phyloP scores from a whole-genome alignment of 2,329 filamentous ascomycete genomes.

The Microsporum audouinii region DNA sequence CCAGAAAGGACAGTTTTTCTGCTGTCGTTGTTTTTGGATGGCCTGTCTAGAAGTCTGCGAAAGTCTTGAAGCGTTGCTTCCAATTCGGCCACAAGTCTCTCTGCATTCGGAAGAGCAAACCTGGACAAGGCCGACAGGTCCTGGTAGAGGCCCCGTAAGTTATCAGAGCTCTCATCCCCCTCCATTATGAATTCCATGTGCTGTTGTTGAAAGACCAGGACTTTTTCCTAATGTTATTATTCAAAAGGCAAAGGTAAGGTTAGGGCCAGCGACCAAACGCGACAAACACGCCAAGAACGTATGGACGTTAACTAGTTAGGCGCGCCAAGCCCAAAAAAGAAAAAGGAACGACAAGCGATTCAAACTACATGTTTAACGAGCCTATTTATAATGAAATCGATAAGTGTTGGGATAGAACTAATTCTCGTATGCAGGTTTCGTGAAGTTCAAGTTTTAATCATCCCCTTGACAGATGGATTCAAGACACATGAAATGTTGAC shows the following conservation, averaged over 20 bases:
- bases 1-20: constrained; percentile 59
- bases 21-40: constrained; percentile 61
- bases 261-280: background rate
- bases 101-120: constrained; percentile 55
- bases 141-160: constrained; percentile 72
- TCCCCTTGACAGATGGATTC: background rate
- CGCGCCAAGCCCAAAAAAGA: background rate
- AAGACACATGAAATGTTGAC: background rate
- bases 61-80: constrained; percentile 57
- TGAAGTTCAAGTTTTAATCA: background rate
- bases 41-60: constrained; percentile 61
- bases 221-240: background rate
- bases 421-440: background rate
- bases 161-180: constrained; percentile 59
- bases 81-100: constrained; percentile 56
- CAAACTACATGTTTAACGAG: background rate
- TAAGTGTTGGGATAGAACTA: background rate
- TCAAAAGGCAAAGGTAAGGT: background rate
- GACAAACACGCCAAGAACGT: constrained; percentile 3
- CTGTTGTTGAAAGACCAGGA: background rate
- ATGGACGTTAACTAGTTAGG: background rate
- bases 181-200: constrained; percentile 45
- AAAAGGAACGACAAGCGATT: background rate
- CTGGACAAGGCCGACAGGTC: constrained; percentile 70
- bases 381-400: background rate